Evolutionary conservation across 2,329 filamentous ascomycete genomes (phyloP).

Genomic region (Cytospora paraplurivora): DNA sequence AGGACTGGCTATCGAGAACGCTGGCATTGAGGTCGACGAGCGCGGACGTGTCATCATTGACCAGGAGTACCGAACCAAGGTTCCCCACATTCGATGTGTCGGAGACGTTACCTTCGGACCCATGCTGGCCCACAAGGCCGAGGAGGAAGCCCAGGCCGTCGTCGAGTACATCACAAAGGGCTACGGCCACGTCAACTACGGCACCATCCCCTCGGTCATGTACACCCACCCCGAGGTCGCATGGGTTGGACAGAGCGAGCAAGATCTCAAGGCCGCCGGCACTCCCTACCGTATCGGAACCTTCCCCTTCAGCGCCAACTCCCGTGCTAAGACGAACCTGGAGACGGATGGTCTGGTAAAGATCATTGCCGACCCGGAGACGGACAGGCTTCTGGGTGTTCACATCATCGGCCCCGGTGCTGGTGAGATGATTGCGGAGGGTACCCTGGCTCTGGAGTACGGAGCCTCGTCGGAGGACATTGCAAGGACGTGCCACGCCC

Average conservation of each 20-base stretch:
- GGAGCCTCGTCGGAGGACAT: constrained; percentile 95
- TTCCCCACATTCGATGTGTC: constrained; percentile 94
- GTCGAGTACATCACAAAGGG: constrained; percentile 98
- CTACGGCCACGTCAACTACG: constrained; percentile 98
- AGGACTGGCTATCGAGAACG: constrained; percentile 90
- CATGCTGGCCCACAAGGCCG: constrained; percentile 99
- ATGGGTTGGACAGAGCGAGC: constrained; percentile 97
- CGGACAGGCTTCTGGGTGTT: constrained; percentile 89
- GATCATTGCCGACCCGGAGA: constrained; percentile 95
- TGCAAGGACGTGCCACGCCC: constrained; percentile 91
- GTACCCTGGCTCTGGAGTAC: constrained; percentile 92
- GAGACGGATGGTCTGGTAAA: constrained; percentile 96
- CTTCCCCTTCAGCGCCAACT: constrained; percentile 98
- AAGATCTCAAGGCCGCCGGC: constrained; percentile 86
- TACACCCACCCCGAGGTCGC: constrained; percentile 98
- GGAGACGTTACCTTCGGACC: constrained; percentile 96
- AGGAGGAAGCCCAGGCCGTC: constrained; percentile 94
- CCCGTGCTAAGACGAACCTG: constrained; percentile 96
- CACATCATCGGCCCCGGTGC: constrained; percentile 97
- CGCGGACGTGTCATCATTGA: constrained; percentile 95
- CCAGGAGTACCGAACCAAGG: constrained; percentile 97
- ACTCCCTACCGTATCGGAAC: constrained; percentile 90
- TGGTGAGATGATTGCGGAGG: constrained; percentile 99
- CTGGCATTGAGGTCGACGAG: constrained; percentile 89
- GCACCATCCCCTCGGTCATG: constrained; percentile 97